Evolutionary conservation across 495 filamentous ascomycete species (phyloP).

Genomic region (Aspergillus saccharolyticus): DNA sequence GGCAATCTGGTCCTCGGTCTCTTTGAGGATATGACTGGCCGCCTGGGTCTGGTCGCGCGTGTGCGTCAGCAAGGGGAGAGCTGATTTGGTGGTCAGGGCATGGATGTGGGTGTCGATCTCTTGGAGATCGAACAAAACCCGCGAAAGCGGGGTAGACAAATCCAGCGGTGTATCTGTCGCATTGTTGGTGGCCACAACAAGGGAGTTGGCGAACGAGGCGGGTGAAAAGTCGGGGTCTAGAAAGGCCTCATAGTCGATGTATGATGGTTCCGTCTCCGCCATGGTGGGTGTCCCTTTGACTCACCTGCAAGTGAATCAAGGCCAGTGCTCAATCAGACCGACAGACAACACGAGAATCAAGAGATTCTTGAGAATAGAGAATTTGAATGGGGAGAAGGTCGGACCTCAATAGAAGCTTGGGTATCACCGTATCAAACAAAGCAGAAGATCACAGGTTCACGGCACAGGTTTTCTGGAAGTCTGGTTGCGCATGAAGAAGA

Average conservation of each 20-base stretch:
- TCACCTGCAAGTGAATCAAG: not conserved
- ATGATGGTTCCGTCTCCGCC: conserved; percentile 57
- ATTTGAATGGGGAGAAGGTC: not conserved
- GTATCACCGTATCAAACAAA: conserved; percentile 9
- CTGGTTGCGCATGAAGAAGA: not conserved
- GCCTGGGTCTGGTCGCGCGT: conserved; percentile 67
- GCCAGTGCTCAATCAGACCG: not conserved
- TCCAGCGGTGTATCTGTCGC: conserved; percentile 83
- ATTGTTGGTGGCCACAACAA: conserved; percentile 89
- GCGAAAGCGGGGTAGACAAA: conserved; percentile 86
- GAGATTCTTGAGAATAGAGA: not conserved
- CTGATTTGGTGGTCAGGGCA: conserved; percentile 75
- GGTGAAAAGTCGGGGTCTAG: conserved; percentile 78
- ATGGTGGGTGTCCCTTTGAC: conserved; percentile 19
- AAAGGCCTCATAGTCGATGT: conserved; percentile 95
- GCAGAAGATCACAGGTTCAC: conserved; percentile 2
- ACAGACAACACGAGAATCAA: not conserved
- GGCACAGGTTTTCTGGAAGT: not conserved
- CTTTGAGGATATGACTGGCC: conserved; percentile 59
- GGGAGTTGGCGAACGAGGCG: conserved; percentile 74
- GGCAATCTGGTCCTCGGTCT: conserved; percentile 70
- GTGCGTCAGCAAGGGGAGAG: conserved; percentile 75
- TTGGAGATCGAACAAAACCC: conserved; percentile 94
- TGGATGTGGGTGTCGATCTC: conserved; percentile 97
- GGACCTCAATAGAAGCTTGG: conserved; percentile 3